A percentile compares a stretch with the other conserved stretches of the same genome.
These are phyloP conservation scores for Fraxinus platypoda DNA, from an alignment of 305 asterid genomes.

Conservation along the genomic window DNA sequence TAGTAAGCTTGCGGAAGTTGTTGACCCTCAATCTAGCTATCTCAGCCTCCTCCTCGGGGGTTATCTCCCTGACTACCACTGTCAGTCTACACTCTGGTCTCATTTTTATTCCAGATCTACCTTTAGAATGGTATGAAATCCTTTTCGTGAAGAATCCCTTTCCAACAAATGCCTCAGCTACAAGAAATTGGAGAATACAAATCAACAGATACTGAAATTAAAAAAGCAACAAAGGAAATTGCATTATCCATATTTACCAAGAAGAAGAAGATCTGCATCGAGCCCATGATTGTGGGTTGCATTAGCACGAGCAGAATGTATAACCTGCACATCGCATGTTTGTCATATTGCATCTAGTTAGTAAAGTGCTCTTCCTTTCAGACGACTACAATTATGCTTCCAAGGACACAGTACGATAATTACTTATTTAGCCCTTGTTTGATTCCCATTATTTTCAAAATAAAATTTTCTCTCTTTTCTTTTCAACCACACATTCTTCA, in stretches of 20 bases:
- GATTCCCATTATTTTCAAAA: too few relatives aligned
- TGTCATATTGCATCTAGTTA: background rate
- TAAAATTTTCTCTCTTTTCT: too few relatives aligned
- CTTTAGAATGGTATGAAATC: conserved; percentile 64
- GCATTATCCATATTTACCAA: conserved; percentile 48
- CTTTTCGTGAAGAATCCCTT: conserved; percentile 73
- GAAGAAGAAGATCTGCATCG: conserved; percentile 81
- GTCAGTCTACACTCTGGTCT: conserved; percentile 84
- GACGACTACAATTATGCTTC: background rate
- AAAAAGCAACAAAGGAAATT: background rate
- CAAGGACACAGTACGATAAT: background rate
- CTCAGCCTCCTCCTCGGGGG: conserved; percentile 85
- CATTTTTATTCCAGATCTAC: conserved; percentile 56
- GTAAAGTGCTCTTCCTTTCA: background rate
- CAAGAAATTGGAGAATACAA: background rate
- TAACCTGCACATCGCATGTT: conserved; percentile 52
- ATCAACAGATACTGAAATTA: background rate
- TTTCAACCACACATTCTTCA: too few relatives aligned
- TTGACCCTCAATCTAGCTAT: conserved; percentile 76
- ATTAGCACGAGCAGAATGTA: conserved; percentile 94
- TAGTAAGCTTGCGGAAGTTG: conserved; percentile 66
- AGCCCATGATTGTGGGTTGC: conserved; percentile 81
- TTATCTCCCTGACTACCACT: conserved; percentile 77
- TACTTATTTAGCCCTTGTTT: too few relatives aligned
- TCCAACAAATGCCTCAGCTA: conserved; percentile 95